Percentiles rank a stretch among this genome's conserved stretches.
These are phyloP conservation scores for Aspergillus sp. DNA, from an alignment of 2,329 filamentous ascomycete species.

Conservation along the genomic window DNA sequence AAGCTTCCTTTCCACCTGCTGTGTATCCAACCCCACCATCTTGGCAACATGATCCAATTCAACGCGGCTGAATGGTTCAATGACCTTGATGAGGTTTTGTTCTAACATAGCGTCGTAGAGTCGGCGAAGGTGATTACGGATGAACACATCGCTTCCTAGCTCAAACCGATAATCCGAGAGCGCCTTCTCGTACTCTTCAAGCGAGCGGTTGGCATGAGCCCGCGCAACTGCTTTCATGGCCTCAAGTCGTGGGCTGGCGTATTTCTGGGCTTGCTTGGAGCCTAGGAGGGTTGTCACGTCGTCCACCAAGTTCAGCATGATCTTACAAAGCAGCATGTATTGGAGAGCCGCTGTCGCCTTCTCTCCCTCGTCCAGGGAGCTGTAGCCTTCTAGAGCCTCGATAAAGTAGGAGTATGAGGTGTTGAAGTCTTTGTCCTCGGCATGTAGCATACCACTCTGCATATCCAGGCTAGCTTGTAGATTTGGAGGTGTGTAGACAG, in stretches of 20 bases:
- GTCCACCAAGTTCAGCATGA: constrained; percentile 96
- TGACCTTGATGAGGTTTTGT: constrained; percentile 99
- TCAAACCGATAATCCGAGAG: constrained; percentile 89
- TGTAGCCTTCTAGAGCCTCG: constrained; percentile 95
- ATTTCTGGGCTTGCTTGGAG: constrained; percentile 95
- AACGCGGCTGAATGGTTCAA: constrained; percentile 95
- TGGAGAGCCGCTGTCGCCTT: constrained; percentile 97
- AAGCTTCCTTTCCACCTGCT: constrained; percentile 96
- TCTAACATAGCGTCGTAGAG: constrained; percentile 98
- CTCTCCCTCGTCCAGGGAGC: constrained; percentile 80
- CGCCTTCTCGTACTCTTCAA: constrained; percentile 96
- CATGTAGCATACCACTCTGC: constrained; percentile 98
- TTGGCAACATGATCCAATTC: constrained; percentile 96
- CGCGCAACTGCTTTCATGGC: constrained; percentile 99
- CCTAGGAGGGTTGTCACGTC: constrained; percentile 94
- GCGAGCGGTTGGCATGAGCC: constrained; percentile 89
- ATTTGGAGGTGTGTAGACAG: constrained; percentile 92
- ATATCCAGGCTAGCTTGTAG: constrained; percentile 96
- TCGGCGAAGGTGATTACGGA: constrained; percentile 91
- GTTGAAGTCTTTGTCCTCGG: constrained; percentile 98
- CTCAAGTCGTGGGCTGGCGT: constrained; percentile 91
- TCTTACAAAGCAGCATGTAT: constrained; percentile 99
- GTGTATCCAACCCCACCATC: constrained; percentile 94
- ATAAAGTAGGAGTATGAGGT: constrained; percentile 99
- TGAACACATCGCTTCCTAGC: constrained; percentile 91